Percentiles rank a stretch among this genome's conserved stretches.
phyloP scores from a whole-genome alignment of 139 green algal genomes.

The Closterium sp. region DNA sequence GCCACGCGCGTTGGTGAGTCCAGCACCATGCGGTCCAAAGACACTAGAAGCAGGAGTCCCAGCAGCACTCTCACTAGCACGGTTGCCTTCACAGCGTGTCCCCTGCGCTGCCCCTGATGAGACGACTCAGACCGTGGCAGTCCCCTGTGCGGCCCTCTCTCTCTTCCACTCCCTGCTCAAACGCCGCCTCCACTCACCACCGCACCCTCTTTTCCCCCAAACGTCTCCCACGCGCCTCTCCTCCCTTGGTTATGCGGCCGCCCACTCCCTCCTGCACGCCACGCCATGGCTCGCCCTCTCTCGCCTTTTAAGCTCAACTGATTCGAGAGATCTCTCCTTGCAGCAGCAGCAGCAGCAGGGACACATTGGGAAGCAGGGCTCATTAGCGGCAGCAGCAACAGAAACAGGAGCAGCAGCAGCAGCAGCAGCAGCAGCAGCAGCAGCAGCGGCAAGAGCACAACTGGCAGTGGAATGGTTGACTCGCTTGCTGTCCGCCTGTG shows the following conservation, averaged over 20 bases:
- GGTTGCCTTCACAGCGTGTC: too few relatives aligned
- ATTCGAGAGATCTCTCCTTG: neutral
- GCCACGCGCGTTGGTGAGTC: too few relatives aligned
- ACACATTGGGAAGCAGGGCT: neutral
- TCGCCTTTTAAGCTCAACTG: neutral
- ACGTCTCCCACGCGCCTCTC: neutral
- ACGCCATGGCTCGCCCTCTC: neutral
- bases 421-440: neutral
- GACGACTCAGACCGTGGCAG: too few relatives aligned
- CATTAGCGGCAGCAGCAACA: too few relatives aligned
- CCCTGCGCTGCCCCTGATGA: too few relatives aligned
- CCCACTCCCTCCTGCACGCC: neutral
- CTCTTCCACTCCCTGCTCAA: neutral
- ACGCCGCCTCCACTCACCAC: neutral
- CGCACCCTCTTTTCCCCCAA: neutral
- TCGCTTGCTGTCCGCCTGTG: neutral
- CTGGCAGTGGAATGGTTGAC: neutral
- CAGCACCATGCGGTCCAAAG: too few relatives aligned
- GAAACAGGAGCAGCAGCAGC: neutral
- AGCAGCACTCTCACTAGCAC: too few relatives aligned
- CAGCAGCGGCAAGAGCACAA: neutral
- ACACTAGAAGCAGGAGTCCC: too few relatives aligned
- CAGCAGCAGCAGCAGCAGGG: neutral
- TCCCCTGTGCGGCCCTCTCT: neutral
- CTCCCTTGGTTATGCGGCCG: neutral